Base-by-base conservation (phyloP, 768 basidiomycete species). In the Xerocomellus dryophilus region DNA sequence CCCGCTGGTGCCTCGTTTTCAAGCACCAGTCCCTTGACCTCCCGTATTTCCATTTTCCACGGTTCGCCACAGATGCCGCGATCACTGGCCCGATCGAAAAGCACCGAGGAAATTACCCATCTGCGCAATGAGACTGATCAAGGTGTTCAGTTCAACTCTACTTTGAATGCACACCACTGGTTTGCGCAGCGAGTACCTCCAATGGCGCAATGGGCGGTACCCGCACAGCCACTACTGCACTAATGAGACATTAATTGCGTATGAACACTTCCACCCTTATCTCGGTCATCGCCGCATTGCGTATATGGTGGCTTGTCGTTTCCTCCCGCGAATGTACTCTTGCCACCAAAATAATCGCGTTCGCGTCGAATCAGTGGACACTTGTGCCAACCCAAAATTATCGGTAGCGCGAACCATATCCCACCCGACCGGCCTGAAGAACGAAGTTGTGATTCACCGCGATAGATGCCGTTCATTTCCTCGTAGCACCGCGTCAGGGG, bases 401-500 rank as follows among this genome's bases (percentile, higher is more conserved):
- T 23, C 23, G 23, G 34, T 35, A 31, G 8, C 34, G 7, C 34
- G 12, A 6, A 35, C 11, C 39, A 31, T 34, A 62, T 51, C 51
- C 46, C 48, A 61, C 43, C 25, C 40, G 23, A 25, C 23, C 42
- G n/a, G 42, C 63, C 53, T 50, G 46, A 50, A 27, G 44, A 36
- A 36, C 53, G 4, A 54, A 51, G 55, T 55, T 57, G 56, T 47
- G 58, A 58, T 53, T 54, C 67, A 34, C 55, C 54, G 54, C 43
- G 47, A 51, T 53, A 50, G 40, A 53, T 67, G 57, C 66, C 60
- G 63, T 66, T 66, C 66, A 66, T 66, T 66, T 57, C 38, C 47
- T 42, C 34, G 5, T 47, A 25, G 43, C 56, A 54, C 43, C 47
- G 43, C 52, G 46, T 55, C 53, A 69, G 50, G 54, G 59, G 48